phyloP scores from a whole-genome alignment of 176 grass and related monocot species.

The Stipa capillata region DNA sequence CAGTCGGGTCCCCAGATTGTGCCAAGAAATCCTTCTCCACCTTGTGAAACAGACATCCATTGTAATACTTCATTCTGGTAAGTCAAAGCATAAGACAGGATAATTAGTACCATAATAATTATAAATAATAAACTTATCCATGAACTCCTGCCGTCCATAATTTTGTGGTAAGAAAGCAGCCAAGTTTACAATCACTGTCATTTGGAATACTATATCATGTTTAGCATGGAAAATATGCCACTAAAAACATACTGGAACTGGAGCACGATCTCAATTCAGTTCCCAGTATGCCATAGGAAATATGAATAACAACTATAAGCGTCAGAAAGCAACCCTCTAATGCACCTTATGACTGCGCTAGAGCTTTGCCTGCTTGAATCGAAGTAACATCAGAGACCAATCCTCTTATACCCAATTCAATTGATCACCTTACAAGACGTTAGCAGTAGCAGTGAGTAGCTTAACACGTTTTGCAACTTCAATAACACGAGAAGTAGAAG shows the following conservation, averaged over 20 bases:
- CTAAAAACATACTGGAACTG: background rate
- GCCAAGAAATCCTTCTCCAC: slow-evolving; percentile 89
- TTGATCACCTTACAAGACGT: background rate
- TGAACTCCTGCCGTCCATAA: background rate
- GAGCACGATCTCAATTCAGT: background rate
- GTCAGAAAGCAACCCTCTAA: background rate
- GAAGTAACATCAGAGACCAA: background rate
- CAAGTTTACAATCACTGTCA: background rate
- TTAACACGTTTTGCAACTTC: background rate
- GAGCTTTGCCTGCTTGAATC: background rate
- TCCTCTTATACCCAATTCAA: background rate
- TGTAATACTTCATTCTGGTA: slow-evolving; percentile 82
- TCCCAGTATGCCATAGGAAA: background rate
- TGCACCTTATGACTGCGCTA: background rate
- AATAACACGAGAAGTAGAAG: background rate
- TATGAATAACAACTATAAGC: too few relatives aligned
- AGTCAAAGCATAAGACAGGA: background rate
- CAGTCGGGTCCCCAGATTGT: slow-evolving; percentile 66
- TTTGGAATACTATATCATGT: background rate
- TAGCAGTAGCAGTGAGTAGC: background rate
- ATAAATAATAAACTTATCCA: background rate
- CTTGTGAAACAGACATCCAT: slow-evolving; percentile 82
- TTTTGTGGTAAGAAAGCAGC: background rate
- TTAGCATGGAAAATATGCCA: background rate
- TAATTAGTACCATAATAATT: background rate